Percentiles rank a stretch among this genome's conserved stretches.
Conservation (phyloP, 2,329 filamentous ascomycete genomes). For the Tolypocladium paradoxum region DNA sequence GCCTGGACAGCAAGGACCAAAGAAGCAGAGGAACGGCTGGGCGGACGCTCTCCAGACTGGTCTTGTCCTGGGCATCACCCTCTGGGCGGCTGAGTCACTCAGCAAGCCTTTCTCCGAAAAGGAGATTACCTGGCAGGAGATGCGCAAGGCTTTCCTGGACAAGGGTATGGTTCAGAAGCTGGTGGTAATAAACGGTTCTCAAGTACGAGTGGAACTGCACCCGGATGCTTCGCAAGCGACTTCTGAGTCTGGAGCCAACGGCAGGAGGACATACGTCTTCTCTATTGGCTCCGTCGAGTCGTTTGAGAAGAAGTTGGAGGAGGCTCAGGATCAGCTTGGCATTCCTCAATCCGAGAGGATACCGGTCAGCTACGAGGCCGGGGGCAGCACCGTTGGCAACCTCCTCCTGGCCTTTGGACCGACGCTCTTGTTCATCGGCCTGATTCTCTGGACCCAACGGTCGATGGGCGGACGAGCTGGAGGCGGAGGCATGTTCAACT, state of each 20-base stretch:
- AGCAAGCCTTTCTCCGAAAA: slow-evolving; percentile 33
- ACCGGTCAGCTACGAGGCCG: slow-evolving; percentile 75
- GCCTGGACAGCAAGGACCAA: slow-evolving; percentile 21
- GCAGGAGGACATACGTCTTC: slow-evolving; percentile 62
- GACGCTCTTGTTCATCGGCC: slow-evolving; percentile 74
- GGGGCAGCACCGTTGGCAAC: slow-evolving; percentile 64
- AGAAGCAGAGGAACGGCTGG: slow-evolving; percentile 24
- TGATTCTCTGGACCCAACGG: slow-evolving; percentile 68
- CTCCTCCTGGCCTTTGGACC: slow-evolving; percentile 73
- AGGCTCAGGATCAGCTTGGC: slow-evolving; percentile 75
- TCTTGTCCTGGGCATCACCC: slow-evolving; percentile 41
- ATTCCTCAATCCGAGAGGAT: slow-evolving; percentile 86
- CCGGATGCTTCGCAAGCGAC: slow-evolving; percentile 52
- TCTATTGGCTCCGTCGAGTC: slow-evolving; percentile 89
- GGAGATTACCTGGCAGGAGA: slow-evolving; percentile 98
- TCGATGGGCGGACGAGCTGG: slow-evolving; percentile 58
- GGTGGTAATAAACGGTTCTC: slow-evolving; percentile 59
- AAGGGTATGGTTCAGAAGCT: slow-evolving; percentile 94
- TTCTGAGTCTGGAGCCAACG: slow-evolving; percentile 14
- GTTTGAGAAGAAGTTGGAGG: slow-evolving; percentile 81
- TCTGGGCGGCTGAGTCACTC: slow-evolving; percentile 31
- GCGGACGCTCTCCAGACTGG: slow-evolving; percentile 23
- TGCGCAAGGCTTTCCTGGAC: slow-evolving; percentile 85
- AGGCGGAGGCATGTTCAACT: slow-evolving; percentile 79
- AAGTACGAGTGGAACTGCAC: slow-evolving; percentile 72